phyloP scores from a whole-genome alignment of 768 basidiomycete species.

The Tulasnella sp. region DNA sequence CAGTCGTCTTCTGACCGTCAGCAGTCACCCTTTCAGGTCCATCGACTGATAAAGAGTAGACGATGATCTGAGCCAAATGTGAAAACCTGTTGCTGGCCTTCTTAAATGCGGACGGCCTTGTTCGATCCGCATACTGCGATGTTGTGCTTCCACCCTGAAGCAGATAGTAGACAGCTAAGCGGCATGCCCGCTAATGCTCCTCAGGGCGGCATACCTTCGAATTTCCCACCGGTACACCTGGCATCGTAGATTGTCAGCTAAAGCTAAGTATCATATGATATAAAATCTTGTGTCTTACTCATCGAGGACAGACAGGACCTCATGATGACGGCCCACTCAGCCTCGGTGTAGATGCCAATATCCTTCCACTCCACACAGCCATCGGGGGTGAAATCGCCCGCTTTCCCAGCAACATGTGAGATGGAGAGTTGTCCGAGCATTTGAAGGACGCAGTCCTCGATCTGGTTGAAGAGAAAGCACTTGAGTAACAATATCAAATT shows the following conservation, averaged over 20 bases:
- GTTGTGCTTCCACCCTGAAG: conserved; percentile 51
- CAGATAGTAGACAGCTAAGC: conserved; percentile 9
- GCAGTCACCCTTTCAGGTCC: conserved; percentile 40
- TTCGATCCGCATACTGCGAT: conserved; percentile 54
- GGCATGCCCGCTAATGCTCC: neutral
- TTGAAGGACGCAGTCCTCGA: conserved; percentile 68
- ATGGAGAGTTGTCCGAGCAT: conserved; percentile 58
- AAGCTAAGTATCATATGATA: neutral
- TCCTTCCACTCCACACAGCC: conserved; percentile 17
- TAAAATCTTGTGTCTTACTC: conserved; percentile 1
- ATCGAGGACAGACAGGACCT: conserved; percentile 14
- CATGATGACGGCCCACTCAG: conserved; percentile 17
- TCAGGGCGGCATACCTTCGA: conserved; percentile 37
- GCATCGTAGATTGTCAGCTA: neutral
- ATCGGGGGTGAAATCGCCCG: conserved; percentile 28
- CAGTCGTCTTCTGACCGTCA: conserved; percentile 27
- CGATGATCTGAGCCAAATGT: conserved; percentile 70
- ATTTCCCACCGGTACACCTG: conserved; percentile 63
- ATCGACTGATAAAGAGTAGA: conserved; percentile 85
- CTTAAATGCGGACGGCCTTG: conserved; percentile 49
- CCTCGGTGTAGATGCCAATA: conserved; percentile 17
- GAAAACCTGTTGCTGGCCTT: conserved; percentile 43
- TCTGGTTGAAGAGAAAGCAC: conserved; percentile 34
- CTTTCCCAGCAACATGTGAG: conserved; percentile 51
- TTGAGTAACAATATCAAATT: conserved; percentile 32